Evolutionary conservation across 2,329 filamentous ascomycete species (phyloP), one percentile per base, ranked within the genome.

Genomic region (Sporothrix pseudoabietina): DNA sequence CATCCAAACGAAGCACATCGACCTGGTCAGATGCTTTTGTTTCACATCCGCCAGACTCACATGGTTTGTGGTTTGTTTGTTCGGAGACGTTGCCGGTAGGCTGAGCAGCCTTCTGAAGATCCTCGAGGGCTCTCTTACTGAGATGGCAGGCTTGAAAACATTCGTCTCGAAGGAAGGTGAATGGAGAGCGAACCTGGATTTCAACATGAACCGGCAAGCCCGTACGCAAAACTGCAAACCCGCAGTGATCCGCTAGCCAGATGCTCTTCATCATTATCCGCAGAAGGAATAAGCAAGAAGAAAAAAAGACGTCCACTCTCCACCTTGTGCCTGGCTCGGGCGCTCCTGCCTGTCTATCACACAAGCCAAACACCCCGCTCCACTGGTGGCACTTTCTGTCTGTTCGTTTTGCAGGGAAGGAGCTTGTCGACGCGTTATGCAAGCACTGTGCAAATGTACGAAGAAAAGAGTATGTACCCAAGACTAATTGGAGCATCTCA

Each of bases 41-140:
- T 71, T 63, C 49, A 55, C 55, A 22, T 63, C 69, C 55, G 16
- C 66, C 66, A 54, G 19, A 55, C 12, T 55, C 16, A 8, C 44
- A 70, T 35, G 35, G 7, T 35, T 41, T 12, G 44, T 47, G 68
- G 32, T 59, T 44, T 41, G 3, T 32, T 22, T n/a, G 14, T 47
- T 54, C 9, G 49, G 66, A 35, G n/a, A 52, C 26, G 44, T 22
- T 66, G 30, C 35, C n/a, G 49, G 68, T 55, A 71, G 69, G 69
- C 69, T 71, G 69, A 41, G 26, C 69, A 71, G 69, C 69, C 69
- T 71, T 49, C 63, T 66, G 61, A 30, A 55, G 52, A 55, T 55
- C 52, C 22, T 55, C 22, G 22, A n/a, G 9, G 19, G 8, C 19
- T 41, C 39, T 30, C 16, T 26, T 4, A 35, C 32, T 35, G n/a